Conservation (phyloP, 2,329 filamentous ascomycete genomes). For the Ustulina deusta region DNA sequence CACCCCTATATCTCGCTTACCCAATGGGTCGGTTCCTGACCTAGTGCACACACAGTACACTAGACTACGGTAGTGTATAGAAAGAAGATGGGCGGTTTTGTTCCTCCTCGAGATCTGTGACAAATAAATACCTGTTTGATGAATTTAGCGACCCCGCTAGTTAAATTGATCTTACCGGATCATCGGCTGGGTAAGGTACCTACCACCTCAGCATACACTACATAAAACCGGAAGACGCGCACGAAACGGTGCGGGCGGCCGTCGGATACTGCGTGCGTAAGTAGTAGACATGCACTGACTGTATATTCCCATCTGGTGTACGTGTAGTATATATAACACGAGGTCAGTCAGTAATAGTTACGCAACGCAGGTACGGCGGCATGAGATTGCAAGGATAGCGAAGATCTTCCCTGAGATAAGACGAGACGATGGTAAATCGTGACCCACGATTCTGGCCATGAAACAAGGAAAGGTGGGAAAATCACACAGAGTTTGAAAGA, state of each 20-base stretch:
- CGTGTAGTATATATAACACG: too few species aligned
- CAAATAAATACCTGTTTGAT: neutral
- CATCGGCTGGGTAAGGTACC: neutral
- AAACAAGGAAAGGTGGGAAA: constrained; percentile 23
- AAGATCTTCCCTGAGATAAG: neutral
- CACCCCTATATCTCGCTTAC: constrained; percentile 7
- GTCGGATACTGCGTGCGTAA: too few species aligned
- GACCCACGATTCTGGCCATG: neutral
- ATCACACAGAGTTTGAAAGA: constrained; percentile 16
- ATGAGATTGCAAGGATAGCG: neutral
- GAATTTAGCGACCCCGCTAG: neutral
- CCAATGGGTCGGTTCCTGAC: neutral
- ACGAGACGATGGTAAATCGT: too few species aligned
- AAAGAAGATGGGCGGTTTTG: neutral
- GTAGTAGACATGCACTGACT: too few species aligned
- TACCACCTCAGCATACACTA: too few species aligned
- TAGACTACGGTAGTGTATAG: neutral
- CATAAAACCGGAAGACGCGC: neutral
- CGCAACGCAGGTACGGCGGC: constrained; percentile 13
- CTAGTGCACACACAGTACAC: too few species aligned
- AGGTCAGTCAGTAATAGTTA: neutral
- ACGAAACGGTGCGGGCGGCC: neutral
- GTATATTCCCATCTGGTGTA: too few species aligned
- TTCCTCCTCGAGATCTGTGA: neutral
- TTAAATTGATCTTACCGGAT: neutral